A percentile compares a stretch with the other conserved stretches of the same genome.
These are phyloP conservation scores for Calendula officinalis DNA, from an alignment of 129 eudicot genomes.

Conservation along the genomic window DNA sequence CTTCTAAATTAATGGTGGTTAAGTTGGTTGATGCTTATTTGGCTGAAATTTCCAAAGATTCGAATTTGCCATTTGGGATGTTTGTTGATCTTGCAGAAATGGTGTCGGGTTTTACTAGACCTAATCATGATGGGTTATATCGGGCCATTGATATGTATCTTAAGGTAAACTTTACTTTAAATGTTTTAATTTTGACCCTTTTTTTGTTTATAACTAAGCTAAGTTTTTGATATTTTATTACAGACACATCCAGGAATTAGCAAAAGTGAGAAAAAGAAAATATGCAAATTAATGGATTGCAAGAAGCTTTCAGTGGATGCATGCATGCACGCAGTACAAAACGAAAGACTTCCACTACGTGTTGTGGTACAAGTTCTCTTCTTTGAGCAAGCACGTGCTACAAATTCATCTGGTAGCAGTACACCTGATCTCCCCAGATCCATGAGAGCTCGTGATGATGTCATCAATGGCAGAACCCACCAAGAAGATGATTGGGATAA, in stretches of 20 bases:
- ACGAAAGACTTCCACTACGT: slow-evolving; percentile 93
- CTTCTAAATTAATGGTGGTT: slow-evolving; percentile 89
- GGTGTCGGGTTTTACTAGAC: slow-evolving; percentile 60
- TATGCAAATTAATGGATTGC: slow-evolving; percentile 91
- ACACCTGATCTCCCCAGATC: slow-evolving; percentile 94
- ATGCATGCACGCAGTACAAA: slow-evolving; percentile 95
- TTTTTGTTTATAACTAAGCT: background rate
- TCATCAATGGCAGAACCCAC: slow-evolving; percentile 61
- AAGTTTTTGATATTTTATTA: slow-evolving; percentile 5
- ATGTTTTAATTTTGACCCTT: background rate
- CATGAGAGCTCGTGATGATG: slow-evolving; percentile 63
- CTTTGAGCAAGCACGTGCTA: slow-evolving; percentile 91
- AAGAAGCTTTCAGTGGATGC: slow-evolving; percentile 95
- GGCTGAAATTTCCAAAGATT: slow-evolving; percentile 84
- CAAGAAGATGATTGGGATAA: slow-evolving; percentile 96
- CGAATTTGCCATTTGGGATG: slow-evolving; percentile 55
- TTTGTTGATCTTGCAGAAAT: slow-evolving; percentile 79
- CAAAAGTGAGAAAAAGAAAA: slow-evolving; percentile 89
- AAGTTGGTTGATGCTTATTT: slow-evolving; percentile 80
- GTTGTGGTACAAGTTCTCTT: slow-evolving; percentile 87
- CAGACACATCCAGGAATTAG: slow-evolving; percentile 87
- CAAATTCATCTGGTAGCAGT: slow-evolving; percentile 91
- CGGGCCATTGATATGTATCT: slow-evolving; percentile 89
- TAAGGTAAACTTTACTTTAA: slow-evolving; percentile 45
- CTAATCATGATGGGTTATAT: slow-evolving; percentile 79